phyloP scores from a whole-genome alignment of 768 basidiomycete genomes.

The Candolleomyces efflorescens region DNA sequence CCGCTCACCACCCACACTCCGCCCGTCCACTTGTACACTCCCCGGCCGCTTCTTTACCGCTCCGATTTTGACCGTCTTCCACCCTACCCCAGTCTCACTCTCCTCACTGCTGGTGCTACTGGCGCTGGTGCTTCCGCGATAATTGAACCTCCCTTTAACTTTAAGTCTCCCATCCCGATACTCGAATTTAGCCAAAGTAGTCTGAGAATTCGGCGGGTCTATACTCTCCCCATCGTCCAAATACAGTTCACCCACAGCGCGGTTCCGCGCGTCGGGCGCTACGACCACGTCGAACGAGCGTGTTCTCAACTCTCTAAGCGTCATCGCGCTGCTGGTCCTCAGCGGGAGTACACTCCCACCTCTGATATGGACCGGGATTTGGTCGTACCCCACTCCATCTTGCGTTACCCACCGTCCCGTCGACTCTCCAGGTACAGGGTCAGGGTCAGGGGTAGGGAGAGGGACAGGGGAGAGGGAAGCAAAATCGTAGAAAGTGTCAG shows the following conservation, averaged over 20 bases:
- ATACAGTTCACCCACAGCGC: constrained; percentile 51
- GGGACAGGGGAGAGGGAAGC: constrained; percentile 41
- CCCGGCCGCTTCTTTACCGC: constrained; percentile 26
- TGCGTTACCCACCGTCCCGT: constrained; percentile 40
- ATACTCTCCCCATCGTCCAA: constrained; percentile 63
- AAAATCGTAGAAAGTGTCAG: constrained; percentile 67
- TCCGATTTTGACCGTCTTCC: constrained; percentile 34
- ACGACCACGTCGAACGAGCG: constrained; percentile 61
- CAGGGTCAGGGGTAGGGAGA: background rate
- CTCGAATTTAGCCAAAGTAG: constrained; percentile 30
- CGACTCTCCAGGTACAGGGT: too few species aligned
- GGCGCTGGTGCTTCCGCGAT: too few species aligned
- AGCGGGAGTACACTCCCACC: constrained; percentile 59
- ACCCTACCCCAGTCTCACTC: constrained; percentile 30
- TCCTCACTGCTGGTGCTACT: too few species aligned
- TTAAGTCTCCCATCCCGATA: constrained; percentile 26
- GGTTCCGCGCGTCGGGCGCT: constrained; percentile 50
- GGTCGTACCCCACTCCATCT: constrained; percentile 44
- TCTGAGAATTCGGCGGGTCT: constrained; percentile 14
- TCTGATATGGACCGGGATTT: constrained; percentile 61
- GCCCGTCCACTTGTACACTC: constrained; percentile 26
- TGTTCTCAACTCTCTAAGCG: constrained; percentile 49
- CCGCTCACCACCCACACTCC: constrained; percentile 13
- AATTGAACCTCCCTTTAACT: constrained; percentile 36
- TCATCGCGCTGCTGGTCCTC: constrained; percentile 53